These are phyloP conservation scores for Chytridium lagenaria DNA, from an alignment of 371 early-diverging fungal genomes.

Conservation along the genomic window DNA sequence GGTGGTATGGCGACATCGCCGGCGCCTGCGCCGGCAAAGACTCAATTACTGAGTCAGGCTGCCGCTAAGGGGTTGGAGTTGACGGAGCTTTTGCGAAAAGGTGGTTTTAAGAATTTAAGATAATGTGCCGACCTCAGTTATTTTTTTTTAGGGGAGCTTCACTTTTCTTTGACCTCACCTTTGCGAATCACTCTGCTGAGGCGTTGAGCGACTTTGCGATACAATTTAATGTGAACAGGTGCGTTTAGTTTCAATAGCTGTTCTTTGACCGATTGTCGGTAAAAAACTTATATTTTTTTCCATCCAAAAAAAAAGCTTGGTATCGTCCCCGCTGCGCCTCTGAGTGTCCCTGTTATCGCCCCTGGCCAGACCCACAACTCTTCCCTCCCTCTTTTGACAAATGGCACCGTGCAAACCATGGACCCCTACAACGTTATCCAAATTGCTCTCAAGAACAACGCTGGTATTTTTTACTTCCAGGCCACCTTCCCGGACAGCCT, in stretches of 20 bases:
- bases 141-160: slow-evolving; percentile 46
- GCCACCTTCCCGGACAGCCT: slow-evolving; percentile 9
- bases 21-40: slow-evolving; percentile 20
- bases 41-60: slow-evolving; percentile 33
- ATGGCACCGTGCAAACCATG: slow-evolving; percentile 54
- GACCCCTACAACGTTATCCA: slow-evolving; percentile 66
- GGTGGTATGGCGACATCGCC: slow-evolving; percentile 1
- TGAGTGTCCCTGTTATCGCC: slow-evolving; percentile 52
- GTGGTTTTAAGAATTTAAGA: slow-evolving; percentile 9
- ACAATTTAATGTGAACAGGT: slow-evolving; percentile 75
- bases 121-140: background rate
- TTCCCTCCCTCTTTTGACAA: slow-evolving; percentile 51
- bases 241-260: background rate
- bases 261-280: background rate
- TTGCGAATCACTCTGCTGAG: slow-evolving; percentile 53
- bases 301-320: slow-evolving; percentile 54
- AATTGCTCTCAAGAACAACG: slow-evolving; percentile 69
- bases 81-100: slow-evolving; percentile 38
- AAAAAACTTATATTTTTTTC: slow-evolving; percentile 7
- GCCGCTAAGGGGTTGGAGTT: slow-evolving; percentile 50
- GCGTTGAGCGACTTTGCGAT: slow-evolving; percentile 70
- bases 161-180: slow-evolving; percentile 60
- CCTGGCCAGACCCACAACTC: slow-evolving; percentile 48
- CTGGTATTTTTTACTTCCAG: slow-evolving; percentile 69
- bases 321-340: slow-evolving; percentile 54